These are phyloP conservation scores for Medicago lupulina DNA, from an alignment of 306 rosid species.

Conservation along the genomic window DNA sequence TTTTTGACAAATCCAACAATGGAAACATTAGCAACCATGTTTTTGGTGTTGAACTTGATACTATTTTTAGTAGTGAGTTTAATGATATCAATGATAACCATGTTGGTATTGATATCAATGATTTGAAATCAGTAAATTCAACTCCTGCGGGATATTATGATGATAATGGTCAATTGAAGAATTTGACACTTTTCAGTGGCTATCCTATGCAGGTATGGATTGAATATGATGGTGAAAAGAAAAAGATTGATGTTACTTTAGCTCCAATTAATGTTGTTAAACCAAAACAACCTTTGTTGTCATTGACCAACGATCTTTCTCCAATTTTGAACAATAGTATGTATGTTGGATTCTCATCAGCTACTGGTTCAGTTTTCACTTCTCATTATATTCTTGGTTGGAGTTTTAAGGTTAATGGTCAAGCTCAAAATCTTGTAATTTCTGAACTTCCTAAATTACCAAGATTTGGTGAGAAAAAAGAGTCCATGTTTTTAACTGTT, in stretches of 20 bases:
- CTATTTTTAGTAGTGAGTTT: conserved; percentile 52
- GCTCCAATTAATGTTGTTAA: conserved; percentile 53
- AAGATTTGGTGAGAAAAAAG: conserved; percentile 32
- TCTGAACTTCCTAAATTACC: conserved; percentile 64
- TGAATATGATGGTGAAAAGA: conserved; percentile 60
- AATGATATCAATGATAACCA: conserved; percentile 66
- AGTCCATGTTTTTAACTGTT: conserved; percentile 35
- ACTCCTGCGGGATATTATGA: conserved; percentile 51
- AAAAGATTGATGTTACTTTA: conserved; percentile 58
- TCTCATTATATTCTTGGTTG: conserved; percentile 69
- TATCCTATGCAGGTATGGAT: conserved; percentile 63
- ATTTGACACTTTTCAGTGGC: conserved; percentile 60
- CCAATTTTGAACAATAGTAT: conserved; percentile 41
- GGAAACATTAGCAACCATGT: conserved; percentile 57
- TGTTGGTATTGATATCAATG: conserved; percentile 70
- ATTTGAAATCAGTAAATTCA: conserved; percentile 36
- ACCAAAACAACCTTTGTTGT: conserved; percentile 59
- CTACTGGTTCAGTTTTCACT: conserved; percentile 59
- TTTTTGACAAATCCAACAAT: conserved; percentile 47
- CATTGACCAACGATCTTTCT: conserved; percentile 56
- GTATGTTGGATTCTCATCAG: conserved; percentile 77
- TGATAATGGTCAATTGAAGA: conserved; percentile 24
- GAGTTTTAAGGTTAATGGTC: conserved; percentile 65
- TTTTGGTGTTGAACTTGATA: conserved; percentile 71
- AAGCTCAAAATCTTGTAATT: conserved; percentile 48